Evolutionary conservation across 495 filamentous ascomycete genomes (phyloP), one percentile per base, ranked within the genome.

Genomic region (Aspergillus nidulans): DNA sequence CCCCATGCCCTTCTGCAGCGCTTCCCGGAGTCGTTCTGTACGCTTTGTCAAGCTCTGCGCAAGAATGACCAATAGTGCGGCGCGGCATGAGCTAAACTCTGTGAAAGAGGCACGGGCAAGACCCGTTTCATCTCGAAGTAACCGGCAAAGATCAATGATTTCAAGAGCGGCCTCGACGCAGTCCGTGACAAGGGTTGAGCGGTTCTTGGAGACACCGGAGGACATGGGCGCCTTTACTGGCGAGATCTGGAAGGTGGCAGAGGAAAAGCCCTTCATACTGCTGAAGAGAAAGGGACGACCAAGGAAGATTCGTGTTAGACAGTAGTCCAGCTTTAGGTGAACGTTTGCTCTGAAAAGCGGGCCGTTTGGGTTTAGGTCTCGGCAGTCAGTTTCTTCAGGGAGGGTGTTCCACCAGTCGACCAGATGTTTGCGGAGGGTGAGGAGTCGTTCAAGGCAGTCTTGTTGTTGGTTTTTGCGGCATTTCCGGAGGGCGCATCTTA

Each of bases 21-120:
- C 68, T 45, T 73, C 74, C 28, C 73, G 65, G 6, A 78, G 69
- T 12, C 73, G 65, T 50, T 78, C 76, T 0, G 75, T 78, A 15
- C 73, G 70, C 52, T 77, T 74, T 2, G 72, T 72, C n/a, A 80
- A 55, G 15, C 74, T 74, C 44, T 80, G 75, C 0, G 77, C 75
- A 1, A 78, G 57, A 15, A 80, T 75, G 6, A 79, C 76, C 2
- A 80, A 62, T 1, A 80, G 68, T 1, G 77, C 76, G 8, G 76
- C 77, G 42, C 77, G 75, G 44, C 76, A 79, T 2, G 75, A 78
- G 44, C 75, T 80, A 55, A 78, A 80, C 41, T 80, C 77, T 0
- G 75, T 77, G 54, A 79, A 80, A 0, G 75, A 78, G 4, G 77
- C 76, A 32, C 76, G 73, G 13, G 77, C 77, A 34, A 80, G 73